phyloP scores from a whole-genome alignment of 2,329 filamentous ascomycete genomes.

The Cryphonectria carpinicola region DNA sequence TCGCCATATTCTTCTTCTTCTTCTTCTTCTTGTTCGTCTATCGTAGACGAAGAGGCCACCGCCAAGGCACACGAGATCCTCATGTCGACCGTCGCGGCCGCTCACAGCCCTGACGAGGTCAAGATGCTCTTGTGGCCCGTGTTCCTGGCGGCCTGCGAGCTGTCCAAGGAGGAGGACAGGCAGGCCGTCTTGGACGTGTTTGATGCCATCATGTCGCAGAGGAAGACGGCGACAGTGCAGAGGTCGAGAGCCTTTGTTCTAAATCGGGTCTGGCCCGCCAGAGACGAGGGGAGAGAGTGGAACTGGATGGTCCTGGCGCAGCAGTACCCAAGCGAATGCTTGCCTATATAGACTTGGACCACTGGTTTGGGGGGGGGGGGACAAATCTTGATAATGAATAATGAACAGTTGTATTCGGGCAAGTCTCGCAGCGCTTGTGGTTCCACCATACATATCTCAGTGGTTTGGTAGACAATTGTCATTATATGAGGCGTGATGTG shows the following conservation, averaged over 20 bases:
- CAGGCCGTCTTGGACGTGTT: constrained; percentile 33
- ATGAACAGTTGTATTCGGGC: no score
- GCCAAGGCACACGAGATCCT: constrained; percentile 38
- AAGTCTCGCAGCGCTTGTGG: no score
- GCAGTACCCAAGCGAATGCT: constrained; percentile 36
- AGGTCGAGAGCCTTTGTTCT: constrained; percentile 35
- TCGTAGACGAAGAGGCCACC: constrained; percentile 32
- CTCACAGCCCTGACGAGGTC: constrained; percentile 32
- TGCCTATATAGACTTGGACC: constrained; percentile 35
- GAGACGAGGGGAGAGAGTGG: constrained; percentile 35
- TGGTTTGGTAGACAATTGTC: no score
- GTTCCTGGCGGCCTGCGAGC: constrained; percentile 37
- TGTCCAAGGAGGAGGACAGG: constrained; percentile 34
- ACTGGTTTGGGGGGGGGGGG: no score
- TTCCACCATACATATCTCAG: no score
- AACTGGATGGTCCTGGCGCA: constrained; percentile 38
- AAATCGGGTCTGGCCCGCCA: constrained; percentile 37
- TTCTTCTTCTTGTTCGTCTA: not conserved
- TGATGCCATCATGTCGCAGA: constrained; percentile 33
- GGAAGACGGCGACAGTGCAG: constrained; percentile 36
- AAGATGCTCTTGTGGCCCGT: constrained; percentile 38
- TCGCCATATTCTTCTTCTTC: not conserved
- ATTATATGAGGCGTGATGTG: no score
- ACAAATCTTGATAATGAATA: no score
- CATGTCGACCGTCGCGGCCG: constrained; percentile 31